Base-by-base conservation (phyloP, 768 basidiomycete species). In the Amanita molliuscula region DNA sequence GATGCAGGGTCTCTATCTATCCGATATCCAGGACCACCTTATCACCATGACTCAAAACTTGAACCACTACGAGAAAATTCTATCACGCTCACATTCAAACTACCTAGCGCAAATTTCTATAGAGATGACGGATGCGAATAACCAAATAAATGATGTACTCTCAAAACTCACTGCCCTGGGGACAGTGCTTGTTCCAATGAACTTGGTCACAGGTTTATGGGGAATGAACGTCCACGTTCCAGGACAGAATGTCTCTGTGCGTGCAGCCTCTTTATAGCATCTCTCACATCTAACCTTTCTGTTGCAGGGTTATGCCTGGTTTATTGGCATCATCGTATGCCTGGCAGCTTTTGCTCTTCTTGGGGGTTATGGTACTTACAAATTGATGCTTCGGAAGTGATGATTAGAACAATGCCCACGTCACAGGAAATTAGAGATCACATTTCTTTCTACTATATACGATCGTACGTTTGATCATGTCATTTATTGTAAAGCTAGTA, bases 41-140 rank as follows among this genome's bases (percentile, higher is more conserved):
- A 98, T 98, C 67, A 99, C 96, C 18, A 98, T 98, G 93, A 99
- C 96, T 2, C 96, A 99, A 68, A 98, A 95, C 63, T 64, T 99
- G 75, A 99, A 98, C 64, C 96, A 98, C 67, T 99, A 98, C 72
- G 96, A 99, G 64, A 99, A 98, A 74, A 98, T 99, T 61, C 75
- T 99, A 7, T 98, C 95, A 3, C 84, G 96, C 35, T 97, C 95
- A 35, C 96, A 99, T 67, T 97, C 94, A 33, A 99, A 99, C 64
- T 99, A 99, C 69, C 84, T 99, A 45, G 96, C 96, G 1, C 96
- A 98, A 61, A 99, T 99, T 58, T 96, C 93, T 37, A 98, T 99
- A 67, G 96, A 98, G 72, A 99, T 98, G 95, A 95, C 92, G 31
- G 94, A 97, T 59, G 96, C 96, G 36, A 99, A 99, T 69, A 99